A percentile compares a stretch with the other conserved stretches of the same genome.
Conservation (phyloP, 2,329 filamentous ascomycete genomes). For the Malbranchea zuffiana region DNA sequence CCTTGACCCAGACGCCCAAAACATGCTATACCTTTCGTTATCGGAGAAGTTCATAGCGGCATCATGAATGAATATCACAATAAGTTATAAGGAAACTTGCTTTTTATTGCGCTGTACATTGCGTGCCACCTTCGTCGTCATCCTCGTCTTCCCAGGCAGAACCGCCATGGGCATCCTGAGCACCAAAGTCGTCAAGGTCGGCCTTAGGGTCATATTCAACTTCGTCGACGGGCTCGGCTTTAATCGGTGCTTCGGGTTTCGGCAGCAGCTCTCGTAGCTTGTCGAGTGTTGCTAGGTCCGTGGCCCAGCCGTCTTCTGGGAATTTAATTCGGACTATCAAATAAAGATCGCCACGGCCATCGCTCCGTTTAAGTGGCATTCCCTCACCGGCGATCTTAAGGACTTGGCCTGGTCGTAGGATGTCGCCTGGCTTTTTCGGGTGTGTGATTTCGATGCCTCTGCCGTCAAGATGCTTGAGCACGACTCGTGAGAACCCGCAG, state of each 20-base stretch:
- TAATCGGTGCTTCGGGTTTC: constrained; percentile 47
- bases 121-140: constrained; percentile 31
- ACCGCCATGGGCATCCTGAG: constrained; percentile 33
- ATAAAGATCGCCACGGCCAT: constrained; percentile 76
- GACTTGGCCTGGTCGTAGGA: constrained; percentile 72
- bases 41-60: too few relatives aligned
- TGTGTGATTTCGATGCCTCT: constrained; percentile 75
- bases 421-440: constrained; percentile 63
- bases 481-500: constrained; percentile 78
- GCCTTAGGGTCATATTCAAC: constrained; percentile 76
- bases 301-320: constrained; percentile 74
- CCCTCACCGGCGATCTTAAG: constrained; percentile 82
- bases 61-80: too few relatives aligned
- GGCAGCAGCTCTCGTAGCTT: constrained; percentile 68
- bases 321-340: constrained; percentile 77
- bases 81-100: too few relatives aligned
- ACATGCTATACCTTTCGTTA: too few relatives aligned
- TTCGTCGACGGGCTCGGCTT: constrained; percentile 69
- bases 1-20: too few relatives aligned
- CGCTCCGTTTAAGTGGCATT: constrained; percentile 84
- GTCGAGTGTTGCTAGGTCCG: constrained; percentile 58
- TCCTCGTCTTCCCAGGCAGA: constrained; percentile 42
- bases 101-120: constrained; percentile 41
- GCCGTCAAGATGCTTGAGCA: constrained; percentile 85
- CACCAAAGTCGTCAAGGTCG: constrained; percentile 60